These are phyloP conservation scores for Cyclotella cryptica DNA, from an alignment of 108 stramenopile species.

Conservation along the genomic window DNA sequence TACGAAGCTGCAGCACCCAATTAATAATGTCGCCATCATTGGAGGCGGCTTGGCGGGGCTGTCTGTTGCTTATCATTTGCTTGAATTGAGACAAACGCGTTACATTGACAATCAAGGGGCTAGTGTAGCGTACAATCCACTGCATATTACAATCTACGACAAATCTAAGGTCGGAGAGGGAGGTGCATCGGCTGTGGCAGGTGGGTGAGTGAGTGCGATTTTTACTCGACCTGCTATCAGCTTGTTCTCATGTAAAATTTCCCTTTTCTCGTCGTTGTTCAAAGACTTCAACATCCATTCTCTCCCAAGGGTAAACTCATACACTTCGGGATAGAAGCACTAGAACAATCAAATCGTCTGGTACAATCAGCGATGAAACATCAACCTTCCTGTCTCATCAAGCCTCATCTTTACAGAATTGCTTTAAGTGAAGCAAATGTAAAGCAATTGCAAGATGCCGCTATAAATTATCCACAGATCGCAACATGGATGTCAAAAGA, in stretches of 20 bases:
- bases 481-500: constrained; percentile 67
- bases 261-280: neutral
- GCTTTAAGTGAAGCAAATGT: constrained; percentile 63
- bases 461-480: constrained; percentile 36
- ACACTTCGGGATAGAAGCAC: constrained; percentile 71
- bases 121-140: constrained; percentile 2
- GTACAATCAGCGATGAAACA: constrained; percentile 52
- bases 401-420: constrained; percentile 71
- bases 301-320: constrained; percentile 84
- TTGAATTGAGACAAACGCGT: constrained; percentile 40
- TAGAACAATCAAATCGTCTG: constrained; percentile 61
- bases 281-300: constrained; percentile 80
- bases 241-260: constrained; percentile 3
- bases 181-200: constrained; percentile 88
- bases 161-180: constrained; percentile 62
- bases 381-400: constrained; percentile 52
- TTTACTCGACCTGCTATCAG: neutral
- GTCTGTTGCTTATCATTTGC: constrained; percentile 71
- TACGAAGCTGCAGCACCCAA: neutral
- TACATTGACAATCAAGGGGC: neutral
- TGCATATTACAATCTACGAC: constrained; percentile 69
- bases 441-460: constrained; percentile 48
- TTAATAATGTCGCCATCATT: constrained; percentile 65
- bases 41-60: constrained; percentile 88
- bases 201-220: constrained; percentile 68